Evolutionary conservation across 2,329 filamentous ascomycete species (phyloP).

Genomic region (Fusarium anguioides): DNA sequence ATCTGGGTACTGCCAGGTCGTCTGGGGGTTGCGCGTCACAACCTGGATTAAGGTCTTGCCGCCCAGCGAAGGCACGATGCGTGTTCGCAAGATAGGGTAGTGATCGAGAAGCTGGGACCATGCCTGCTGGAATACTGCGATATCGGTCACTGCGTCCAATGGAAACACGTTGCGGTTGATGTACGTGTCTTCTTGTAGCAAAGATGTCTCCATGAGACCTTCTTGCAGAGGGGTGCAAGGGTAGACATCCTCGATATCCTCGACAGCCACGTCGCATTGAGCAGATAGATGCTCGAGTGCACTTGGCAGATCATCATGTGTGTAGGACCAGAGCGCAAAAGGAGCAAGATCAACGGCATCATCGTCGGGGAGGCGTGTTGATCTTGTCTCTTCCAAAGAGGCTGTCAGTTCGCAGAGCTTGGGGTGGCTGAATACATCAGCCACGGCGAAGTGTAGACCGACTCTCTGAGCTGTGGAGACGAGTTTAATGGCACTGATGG

Average conservation of each 20-base stretch:
- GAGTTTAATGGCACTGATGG: slow-evolving; percentile 4
- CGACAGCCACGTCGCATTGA: slow-evolving; percentile 3
- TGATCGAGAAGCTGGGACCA: slow-evolving; percentile 11
- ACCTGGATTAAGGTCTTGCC: slow-evolving; percentile 3
- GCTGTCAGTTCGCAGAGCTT: slow-evolving; percentile 14
- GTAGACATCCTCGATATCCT: slow-evolving; percentile 10
- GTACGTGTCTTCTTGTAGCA: slow-evolving; percentile 7
- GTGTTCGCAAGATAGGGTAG: slow-evolving; percentile 12
- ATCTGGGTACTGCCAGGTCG: slow-evolving; percentile 7
- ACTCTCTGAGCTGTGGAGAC: slow-evolving; percentile 6
- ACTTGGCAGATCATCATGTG: slow-evolving; percentile 8
- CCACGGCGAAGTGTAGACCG: slow-evolving; percentile 9
- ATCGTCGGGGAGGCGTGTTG: slow-evolving; percentile 3
- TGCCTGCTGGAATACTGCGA: slow-evolving; percentile 7
- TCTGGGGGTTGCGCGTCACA: slow-evolving; percentile 6
- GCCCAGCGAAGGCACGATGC: slow-evolving; percentile 8
- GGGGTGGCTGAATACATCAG: slow-evolving; percentile 8
- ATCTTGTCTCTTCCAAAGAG: slow-evolving; percentile 3
- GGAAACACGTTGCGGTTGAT: slow-evolving; percentile 11
- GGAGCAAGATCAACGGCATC: slow-evolving; percentile 5
- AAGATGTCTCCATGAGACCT: slow-evolving; percentile 6
- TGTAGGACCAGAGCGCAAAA: slow-evolving; percentile 7
- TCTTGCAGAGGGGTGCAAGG: slow-evolving; percentile 10
- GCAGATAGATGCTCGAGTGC: slow-evolving; percentile 8
- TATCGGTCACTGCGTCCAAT: slow-evolving; percentile 5